phyloP scores from a whole-genome alignment of 2,329 filamentous ascomycete genomes.

The Hysterium pulicare region DNA sequence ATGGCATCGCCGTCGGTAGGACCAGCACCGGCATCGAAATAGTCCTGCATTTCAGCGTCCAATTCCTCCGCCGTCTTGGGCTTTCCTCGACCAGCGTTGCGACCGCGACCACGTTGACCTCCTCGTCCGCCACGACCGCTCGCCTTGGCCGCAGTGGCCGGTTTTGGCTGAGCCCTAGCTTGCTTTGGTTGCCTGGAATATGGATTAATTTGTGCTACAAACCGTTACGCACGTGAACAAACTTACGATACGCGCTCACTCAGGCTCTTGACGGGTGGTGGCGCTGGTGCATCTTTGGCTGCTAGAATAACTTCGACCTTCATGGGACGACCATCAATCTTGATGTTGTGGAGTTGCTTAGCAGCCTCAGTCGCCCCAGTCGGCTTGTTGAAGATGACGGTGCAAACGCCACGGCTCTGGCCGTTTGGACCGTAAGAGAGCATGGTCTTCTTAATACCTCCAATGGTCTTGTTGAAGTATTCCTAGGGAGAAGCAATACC shows the following conservation, averaged over 20 bases:
- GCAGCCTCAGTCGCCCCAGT: conserved; percentile 84
- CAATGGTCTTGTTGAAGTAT: conserved; percentile 86
- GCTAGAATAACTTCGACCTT: conserved; percentile 94
- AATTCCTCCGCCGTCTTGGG: conserved; percentile 91
- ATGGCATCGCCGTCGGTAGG: conserved; percentile 46
- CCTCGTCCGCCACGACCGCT: conserved; percentile 42
- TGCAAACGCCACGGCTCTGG: conserved; percentile 86
- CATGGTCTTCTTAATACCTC: conserved; percentile 85
- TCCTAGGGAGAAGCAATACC: conserved; percentile 69
- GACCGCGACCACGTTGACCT: conserved; percentile 22
- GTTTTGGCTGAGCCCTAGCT: conserved; percentile 56
- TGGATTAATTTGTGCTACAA: conserved; percentile 28
- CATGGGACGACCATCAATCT: conserved; percentile 86
- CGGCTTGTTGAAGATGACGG: conserved; percentile 77
- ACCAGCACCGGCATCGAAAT: conserved; percentile 62
- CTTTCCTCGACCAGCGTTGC: conserved; percentile 54
- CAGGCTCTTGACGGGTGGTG: conserved; percentile 64
- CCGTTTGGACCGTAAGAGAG: conserved; percentile 92
- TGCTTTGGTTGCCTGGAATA: conserved; percentile 65
- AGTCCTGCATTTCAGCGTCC: conserved; percentile 96
- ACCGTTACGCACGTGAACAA: conserved; percentile 10
- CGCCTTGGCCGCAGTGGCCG: conserved; percentile 71
- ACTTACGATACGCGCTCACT: conserved; percentile 79
- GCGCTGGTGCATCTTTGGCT: conserved; percentile 66
- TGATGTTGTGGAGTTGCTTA: conserved; percentile 77